Conservation (phyloP, 805 yeast genomes). For the Soucietia sequanensis region DNA sequence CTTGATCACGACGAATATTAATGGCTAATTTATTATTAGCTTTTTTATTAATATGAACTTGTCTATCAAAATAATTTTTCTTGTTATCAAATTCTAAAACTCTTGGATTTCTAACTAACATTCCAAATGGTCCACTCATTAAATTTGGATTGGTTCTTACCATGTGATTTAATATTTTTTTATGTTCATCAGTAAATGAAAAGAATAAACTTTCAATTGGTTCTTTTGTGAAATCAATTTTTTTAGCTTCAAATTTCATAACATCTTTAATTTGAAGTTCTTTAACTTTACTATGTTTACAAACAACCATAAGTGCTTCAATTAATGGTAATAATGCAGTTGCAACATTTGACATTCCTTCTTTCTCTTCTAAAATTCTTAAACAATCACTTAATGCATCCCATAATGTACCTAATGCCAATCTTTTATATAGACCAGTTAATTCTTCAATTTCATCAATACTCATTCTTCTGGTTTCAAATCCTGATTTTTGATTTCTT, state of each 20-base stretch:
- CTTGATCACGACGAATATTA: slow-evolving; percentile 81
- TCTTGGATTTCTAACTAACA: slow-evolving; percentile 82
- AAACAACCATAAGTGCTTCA: slow-evolving; percentile 94
- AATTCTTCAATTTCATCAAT: slow-evolving; percentile 45
- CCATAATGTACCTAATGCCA: slow-evolving; percentile 82
- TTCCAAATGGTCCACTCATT: slow-evolving; percentile 94
- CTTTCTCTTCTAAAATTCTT: slow-evolving; percentile 57
- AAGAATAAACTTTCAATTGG: slow-evolving; percentile 79
- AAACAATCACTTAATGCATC: slow-evolving; percentile 75
- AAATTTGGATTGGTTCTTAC: slow-evolving; percentile 86
- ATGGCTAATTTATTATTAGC: slow-evolving; percentile 53
- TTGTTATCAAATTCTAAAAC: slow-evolving; percentile 95
- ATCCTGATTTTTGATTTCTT: neutral
- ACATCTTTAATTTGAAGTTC: slow-evolving; percentile 55
- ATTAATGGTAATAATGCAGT: slow-evolving; percentile 81
- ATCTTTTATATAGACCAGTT: slow-evolving; percentile 58
- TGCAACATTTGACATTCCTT: slow-evolving; percentile 53
- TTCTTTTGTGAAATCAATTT: slow-evolving; percentile 66
- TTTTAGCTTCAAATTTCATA: slow-evolving; percentile 59
- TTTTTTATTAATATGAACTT: slow-evolving; percentile 54
- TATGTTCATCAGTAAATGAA: slow-evolving; percentile 85
- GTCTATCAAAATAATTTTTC: slow-evolving; percentile 76
- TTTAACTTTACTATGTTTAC: slow-evolving; percentile 74
- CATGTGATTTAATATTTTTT: slow-evolving; percentile 85
- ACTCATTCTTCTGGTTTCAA: neutral